Evolutionary conservation across 2,329 filamentous ascomycete genomes (phyloP).

Genomic region (Arthroderma sp.): DNA sequence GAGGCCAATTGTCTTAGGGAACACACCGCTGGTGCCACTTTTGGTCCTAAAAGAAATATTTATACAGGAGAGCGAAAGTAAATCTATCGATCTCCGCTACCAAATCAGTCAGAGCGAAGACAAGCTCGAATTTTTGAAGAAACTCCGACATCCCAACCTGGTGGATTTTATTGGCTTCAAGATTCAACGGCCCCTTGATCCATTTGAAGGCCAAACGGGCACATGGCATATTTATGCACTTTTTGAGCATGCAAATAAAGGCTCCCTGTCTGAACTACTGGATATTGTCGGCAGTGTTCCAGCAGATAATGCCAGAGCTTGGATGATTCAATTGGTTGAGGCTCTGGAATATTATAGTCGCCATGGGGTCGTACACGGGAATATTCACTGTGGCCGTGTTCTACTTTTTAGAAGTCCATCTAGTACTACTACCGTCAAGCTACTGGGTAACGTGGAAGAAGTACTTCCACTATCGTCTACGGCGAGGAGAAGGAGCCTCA

Average conservation of each 20-base stretch:
- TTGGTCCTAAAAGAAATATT: constrained; percentile 62
- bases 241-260: constrained; percentile 66
- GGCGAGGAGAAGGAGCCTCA: constrained; percentile 22
- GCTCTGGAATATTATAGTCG: constrained; percentile 78
- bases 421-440: constrained; percentile 55
- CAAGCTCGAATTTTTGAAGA: constrained; percentile 62
- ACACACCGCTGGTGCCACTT: constrained; percentile 45
- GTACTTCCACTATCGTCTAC: constrained; percentile 39
- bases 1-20: constrained; percentile 50
- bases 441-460: constrained; percentile 38
- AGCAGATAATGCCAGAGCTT: constrained; percentile 65
- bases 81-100: constrained; percentile 56
- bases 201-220: constrained; percentile 31
- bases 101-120: constrained; percentile 65
- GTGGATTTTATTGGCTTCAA: constrained; percentile 73
- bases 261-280: constrained; percentile 69
- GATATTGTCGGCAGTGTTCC: constrained; percentile 65
- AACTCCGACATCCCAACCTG: constrained; percentile 62
- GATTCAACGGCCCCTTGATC: constrained; percentile 45
- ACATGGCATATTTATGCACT: constrained; percentile 65
- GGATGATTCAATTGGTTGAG: constrained; percentile 85
- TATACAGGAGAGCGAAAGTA: constrained; percentile 46
- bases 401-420: constrained; percentile 59
- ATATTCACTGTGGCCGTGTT: constrained; percentile 68
- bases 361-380: constrained; percentile 70